Percentiles rank a stretch among this genome's conserved stretches.
These are phyloP conservation scores for Mycena latifolia DNA, from an alignment of 768 basidiomycete genomes.

Conservation along the genomic window DNA sequence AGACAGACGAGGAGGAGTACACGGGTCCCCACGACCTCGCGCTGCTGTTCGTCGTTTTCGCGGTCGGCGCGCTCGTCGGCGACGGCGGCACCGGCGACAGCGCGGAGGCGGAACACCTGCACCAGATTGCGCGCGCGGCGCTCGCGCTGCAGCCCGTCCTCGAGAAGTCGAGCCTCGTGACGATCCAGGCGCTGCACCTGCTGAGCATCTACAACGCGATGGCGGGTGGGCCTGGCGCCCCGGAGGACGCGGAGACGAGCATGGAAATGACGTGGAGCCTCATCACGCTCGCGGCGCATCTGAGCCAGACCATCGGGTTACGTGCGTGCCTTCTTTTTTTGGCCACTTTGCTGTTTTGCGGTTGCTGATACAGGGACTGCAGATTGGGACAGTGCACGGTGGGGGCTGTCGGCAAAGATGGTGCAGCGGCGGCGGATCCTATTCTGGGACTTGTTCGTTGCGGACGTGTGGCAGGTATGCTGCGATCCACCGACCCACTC, in stretches of 20 bases:
- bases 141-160: conserved; percentile 76
- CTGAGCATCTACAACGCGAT: conserved; percentile 79
- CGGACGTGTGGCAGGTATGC: conserved; percentile 76
- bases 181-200: conserved; percentile 79
- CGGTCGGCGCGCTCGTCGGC: conserved; percentile 63
- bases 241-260: conserved; percentile 60
- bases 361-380: background rate
- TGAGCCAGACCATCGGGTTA: conserved; percentile 78
- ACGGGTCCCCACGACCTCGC: conserved; percentile 63
- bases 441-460: conserved; percentile 85
- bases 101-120: conserved; percentile 72
- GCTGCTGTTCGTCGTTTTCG: conserved; percentile 62
- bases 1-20: conserved; percentile 46
- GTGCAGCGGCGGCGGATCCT: conserved; percentile 75
- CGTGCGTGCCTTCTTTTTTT: conserved; percentile 59
- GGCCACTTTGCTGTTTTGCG: too few relatives aligned
- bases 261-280: conserved; percentile 82
- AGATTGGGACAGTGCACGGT: conserved; percentile 77
- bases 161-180: conserved; percentile 78
- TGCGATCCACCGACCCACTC: background rate
- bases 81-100: background rate
- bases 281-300: conserved; percentile 72
- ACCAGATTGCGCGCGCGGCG: conserved; percentile 74
- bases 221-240: conserved; percentile 43
- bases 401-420: conserved; percentile 71